Conservation (phyloP, 2,329 filamentous ascomycete genomes). For the Cryphonectria parasitica region DNA sequence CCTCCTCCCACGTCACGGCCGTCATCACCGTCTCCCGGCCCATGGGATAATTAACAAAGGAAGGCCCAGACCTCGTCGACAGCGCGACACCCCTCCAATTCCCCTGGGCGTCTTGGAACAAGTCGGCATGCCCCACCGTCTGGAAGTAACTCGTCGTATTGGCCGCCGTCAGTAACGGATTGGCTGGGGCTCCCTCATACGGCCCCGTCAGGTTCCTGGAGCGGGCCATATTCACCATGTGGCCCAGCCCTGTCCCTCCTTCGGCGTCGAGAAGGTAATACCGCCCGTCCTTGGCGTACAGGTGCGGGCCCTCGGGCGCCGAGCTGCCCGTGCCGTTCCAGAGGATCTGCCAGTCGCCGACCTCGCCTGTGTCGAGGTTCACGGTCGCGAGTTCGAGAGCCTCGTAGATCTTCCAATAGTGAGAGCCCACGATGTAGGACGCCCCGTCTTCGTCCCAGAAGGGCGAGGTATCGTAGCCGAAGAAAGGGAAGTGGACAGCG, state of each 20-base stretch:
- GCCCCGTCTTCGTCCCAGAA: constrained; percentile 62
- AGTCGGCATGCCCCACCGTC: constrained; percentile 59
- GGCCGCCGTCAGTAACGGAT: constrained; percentile 52
- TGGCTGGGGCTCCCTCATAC: constrained; percentile 46
- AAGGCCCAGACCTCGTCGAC: constrained; percentile 45
- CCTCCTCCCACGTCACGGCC: constrained; percentile 42
- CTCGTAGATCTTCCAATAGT: constrained; percentile 44
- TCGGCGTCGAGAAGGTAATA: constrained; percentile 60
- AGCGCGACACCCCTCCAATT: constrained; percentile 49
- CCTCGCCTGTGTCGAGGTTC: constrained; percentile 45
- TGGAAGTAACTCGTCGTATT: constrained; percentile 52
- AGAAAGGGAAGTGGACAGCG: constrained; percentile 52
- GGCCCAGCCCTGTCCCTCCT: constrained; percentile 52
- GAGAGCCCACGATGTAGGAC: constrained; percentile 51
- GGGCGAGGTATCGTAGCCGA: constrained; percentile 57
- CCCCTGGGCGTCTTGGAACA: constrained; percentile 53
- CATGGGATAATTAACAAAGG: constrained; percentile 46
- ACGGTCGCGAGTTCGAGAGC: constrained; percentile 46
- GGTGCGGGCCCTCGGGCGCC: constrained; percentile 57
- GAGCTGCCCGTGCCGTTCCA: constrained; percentile 53
- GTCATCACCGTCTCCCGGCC: constrained; percentile 49
- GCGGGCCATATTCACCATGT: constrained; percentile 54
- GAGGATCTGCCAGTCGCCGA: constrained; percentile 44
- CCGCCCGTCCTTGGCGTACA: constrained; percentile 54
- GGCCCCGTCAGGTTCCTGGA: constrained; percentile 48